phyloP scores from a whole-genome alignment of 1,284 basidiomycete genomes.

The Cerioporus squamosus region DNA sequence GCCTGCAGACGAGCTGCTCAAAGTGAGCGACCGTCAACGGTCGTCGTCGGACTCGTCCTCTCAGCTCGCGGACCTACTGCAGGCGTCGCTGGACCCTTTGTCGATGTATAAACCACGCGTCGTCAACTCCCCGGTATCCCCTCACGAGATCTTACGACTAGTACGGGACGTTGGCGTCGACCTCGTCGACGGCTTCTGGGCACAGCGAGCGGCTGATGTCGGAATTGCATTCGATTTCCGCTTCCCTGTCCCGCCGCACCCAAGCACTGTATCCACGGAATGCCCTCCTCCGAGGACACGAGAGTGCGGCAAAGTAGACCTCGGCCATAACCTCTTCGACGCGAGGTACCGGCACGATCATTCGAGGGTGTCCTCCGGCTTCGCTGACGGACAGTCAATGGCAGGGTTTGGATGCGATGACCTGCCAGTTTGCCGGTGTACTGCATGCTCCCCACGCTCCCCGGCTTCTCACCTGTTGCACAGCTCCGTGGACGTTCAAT shows the following conservation, averaged over 20 bases:
- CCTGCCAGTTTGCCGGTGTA: conserved; percentile 53
- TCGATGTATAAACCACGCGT: conserved; percentile 63
- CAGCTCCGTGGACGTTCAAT: conserved; percentile 47
- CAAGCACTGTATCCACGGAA: not conserved
- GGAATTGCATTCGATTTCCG: conserved; percentile 78
- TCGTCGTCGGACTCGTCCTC: conserved; percentile 14
- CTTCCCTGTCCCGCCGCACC: conserved; percentile 56
- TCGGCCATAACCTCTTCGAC: conserved; percentile 78
- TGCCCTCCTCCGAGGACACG: conserved; percentile 14
- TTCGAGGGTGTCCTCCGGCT: conserved; percentile 47
- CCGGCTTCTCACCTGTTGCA: conserved; percentile 49
- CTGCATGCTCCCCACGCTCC: conserved; percentile 62
- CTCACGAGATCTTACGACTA: conserved; percentile 74
- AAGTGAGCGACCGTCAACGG: conserved; percentile 16
- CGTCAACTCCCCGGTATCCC: conserved; percentile 59
- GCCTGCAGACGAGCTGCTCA: conserved; percentile 2
- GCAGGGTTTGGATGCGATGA: not conserved
- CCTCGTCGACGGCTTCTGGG: conserved; percentile 75
- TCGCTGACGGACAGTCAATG: conserved; percentile 35
- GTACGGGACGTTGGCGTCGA: conserved; percentile 71
- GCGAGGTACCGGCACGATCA: conserved; percentile 63
- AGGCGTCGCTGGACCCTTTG: conserved; percentile 60
- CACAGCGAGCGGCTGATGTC: conserved; percentile 61
- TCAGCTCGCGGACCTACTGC: conserved; percentile 43
- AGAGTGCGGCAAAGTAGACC: conserved; percentile 38